Evolutionary conservation across 139 green algal species (phyloP), one percentile per base, ranked within the genome.

Genomic region (Volvox reticuliferus): DNA sequence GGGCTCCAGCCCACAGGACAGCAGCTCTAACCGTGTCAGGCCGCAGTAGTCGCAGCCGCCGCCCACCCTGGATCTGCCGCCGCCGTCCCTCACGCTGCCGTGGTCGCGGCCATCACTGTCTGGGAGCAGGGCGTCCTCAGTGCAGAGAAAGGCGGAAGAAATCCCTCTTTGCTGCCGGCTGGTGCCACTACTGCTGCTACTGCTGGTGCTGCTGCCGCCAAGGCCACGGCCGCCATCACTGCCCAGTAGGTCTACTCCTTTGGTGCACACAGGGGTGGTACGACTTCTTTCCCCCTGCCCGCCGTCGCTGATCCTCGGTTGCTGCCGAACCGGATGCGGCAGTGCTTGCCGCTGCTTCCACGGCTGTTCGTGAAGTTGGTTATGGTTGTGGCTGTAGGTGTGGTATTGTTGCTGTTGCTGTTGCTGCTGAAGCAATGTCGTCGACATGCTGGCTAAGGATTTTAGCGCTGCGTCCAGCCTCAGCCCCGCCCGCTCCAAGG

Each of bases 11-110:
- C 86, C 86, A 30, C 86, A 90, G 30, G n/a, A 24, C 50, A 90
- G 2, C 86, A 90, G 71, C 71, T 90, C 86, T 69, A 89, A 36
- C 69, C 85, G 85, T 0, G n/a, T 82, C 44, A 89, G 69, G 22
- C 69, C 68, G 28, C 33, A 24, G 82, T 20, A 44, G 44, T 26
- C 35, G 21, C 5, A 1, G 32, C n/a, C 62, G 19, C n/a, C 65
- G n/a, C 26, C 63, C 9, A 30, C 0, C 1, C 13, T n/a, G 1
- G 55, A 1, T 12, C 19, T 55, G 75, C 32, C 13, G 17, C 30
- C 32, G n/a, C 32, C 32, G n/a, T 35, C 33, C 2, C 75, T 9
- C 17, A 24, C 71, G 71, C 68, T 26, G 68, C 68, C 21, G 68
- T 13, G n/a, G n/a, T n/a, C n/a, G n/a, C 16, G 73, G 28, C 13